These are phyloP conservation scores for Eucalyptus lansdowneana DNA, from an alignment of 345 rosid genomes.

Conservation along the genomic window DNA sequence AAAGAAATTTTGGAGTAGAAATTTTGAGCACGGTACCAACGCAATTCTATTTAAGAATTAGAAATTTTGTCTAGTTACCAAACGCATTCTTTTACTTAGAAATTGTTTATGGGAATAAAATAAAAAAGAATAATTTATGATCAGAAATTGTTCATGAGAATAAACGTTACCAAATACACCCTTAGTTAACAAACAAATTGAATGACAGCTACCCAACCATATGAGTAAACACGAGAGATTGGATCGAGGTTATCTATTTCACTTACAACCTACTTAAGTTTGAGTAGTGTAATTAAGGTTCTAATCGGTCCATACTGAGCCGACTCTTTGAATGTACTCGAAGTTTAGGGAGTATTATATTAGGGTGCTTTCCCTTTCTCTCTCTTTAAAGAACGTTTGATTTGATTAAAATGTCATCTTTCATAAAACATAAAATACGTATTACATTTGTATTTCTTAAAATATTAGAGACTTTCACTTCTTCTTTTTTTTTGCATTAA, in stretches of 20 bases:
- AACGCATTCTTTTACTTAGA: too few species aligned
- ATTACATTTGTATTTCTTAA: neutral
- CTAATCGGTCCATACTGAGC: neutral
- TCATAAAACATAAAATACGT: neutral
- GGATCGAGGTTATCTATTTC: neutral
- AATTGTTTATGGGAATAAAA: accelerated
- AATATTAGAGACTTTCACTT: neutral
- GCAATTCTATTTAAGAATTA: too few species aligned
- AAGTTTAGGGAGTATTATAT: neutral
- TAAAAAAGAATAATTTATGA: too few species aligned
- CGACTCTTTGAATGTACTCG: neutral
- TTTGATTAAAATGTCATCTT: neutral
- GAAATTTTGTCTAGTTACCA: accelerated
- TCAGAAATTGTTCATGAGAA: too few species aligned
- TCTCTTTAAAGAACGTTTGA: neutral
- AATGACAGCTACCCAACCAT: neutral
- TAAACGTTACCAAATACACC: too few species aligned
- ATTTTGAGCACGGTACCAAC: too few species aligned
- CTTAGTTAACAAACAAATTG: neutral
- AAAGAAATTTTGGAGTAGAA: too few species aligned
- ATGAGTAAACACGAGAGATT: neutral
- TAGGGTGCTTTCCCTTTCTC: neutral
- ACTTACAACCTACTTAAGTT: neutral
- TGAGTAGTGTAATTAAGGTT: neutral
- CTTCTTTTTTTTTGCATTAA: neutral